A percentile compares a stretch with the other conserved stretches of the same genome.
Conservation (phyloP, 345 rosid species). For the Draba incana region DNA sequence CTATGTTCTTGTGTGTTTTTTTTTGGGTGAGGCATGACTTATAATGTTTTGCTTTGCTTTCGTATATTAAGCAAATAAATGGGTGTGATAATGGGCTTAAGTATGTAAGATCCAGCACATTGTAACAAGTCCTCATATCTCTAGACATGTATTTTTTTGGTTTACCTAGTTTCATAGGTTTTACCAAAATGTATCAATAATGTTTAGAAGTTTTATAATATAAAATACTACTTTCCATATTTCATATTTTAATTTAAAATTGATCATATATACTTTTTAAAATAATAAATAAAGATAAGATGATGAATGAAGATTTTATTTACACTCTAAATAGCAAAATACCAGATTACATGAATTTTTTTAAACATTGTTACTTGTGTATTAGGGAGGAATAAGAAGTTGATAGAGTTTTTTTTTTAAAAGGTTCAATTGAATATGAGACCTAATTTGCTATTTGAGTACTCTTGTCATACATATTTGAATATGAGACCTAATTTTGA, state of each 20-base stretch:
- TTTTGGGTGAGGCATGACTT: constrained; percentile 8
- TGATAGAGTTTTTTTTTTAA: neutral
- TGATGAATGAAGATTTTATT: neutral
- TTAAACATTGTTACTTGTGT: no score
- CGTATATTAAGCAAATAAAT: neutral
- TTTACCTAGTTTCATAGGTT: constrained; percentile 15
- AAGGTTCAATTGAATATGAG: no score
- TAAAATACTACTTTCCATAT: neutral
- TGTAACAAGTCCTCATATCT: neutral
- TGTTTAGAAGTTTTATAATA: neutral
- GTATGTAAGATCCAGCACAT: neutral
- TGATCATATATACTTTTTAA: no score
- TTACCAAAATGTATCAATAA: constrained; percentile 21
- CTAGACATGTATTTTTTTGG: neutral
- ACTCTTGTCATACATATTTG: no score
- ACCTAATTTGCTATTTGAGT: no score
- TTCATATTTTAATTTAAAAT: no score
- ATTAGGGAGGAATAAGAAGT: neutral
- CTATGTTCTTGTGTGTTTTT: constrained; percentile 9
- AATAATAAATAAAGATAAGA: neutral
- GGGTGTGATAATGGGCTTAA: constrained; percentile 21
- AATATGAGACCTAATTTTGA: no score
- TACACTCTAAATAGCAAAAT: neutral
- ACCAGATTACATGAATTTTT: neutral
- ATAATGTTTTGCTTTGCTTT: constrained; percentile 12